A percentile compares a stretch with the other conserved stretches of the same genome.
phyloP scores from a whole-genome alignment of 805 yeast species.

The Alloascoidea africana region DNA sequence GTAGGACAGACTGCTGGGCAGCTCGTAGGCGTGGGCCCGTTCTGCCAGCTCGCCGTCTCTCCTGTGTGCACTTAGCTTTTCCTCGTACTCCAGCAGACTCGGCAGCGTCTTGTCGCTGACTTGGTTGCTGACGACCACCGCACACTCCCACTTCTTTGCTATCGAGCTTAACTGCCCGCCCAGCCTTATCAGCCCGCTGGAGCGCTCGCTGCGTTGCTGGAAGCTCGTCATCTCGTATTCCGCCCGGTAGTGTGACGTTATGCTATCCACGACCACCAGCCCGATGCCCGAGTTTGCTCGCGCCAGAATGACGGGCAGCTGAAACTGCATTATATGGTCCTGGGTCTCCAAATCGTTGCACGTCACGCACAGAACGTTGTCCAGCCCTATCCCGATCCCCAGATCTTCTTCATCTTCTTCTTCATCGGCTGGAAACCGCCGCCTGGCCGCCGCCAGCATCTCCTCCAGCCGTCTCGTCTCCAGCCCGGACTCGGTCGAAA shows the following conservation, averaged over 20 bases:
- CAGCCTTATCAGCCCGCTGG: slow-evolving; percentile 21
- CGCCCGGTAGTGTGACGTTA: slow-evolving; percentile 63
- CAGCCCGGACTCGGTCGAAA: slow-evolving; percentile 64
- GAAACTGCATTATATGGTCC: slow-evolving; percentile 56
- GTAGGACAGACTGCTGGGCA: background rate
- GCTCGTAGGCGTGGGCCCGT: background rate
- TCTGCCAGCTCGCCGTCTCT: slow-evolving; percentile 6
- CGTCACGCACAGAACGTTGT: slow-evolving; percentile 33
- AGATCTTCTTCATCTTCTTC: no score
- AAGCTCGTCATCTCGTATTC: slow-evolving; percentile 33
- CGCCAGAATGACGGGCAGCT: slow-evolving; percentile 43
- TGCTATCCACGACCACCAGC: slow-evolving; percentile 62
- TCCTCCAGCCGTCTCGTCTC: slow-evolving; percentile 52
- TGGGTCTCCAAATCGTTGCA: slow-evolving; percentile 60
- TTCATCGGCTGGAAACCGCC: slow-evolving; percentile 7
- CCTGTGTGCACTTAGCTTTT: slow-evolving; percentile 11
- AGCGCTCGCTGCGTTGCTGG: slow-evolving; percentile 25
- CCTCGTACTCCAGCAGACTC: slow-evolving; percentile 3
- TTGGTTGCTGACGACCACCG: slow-evolving; percentile 67
- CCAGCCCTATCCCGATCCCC: slow-evolving; percentile 22
- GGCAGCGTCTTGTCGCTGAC: slow-evolving; percentile 44
- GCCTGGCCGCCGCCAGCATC: slow-evolving; percentile 20
- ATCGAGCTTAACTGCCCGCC: slow-evolving; percentile 32
- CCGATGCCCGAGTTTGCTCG: slow-evolving; percentile 25
- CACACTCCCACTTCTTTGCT: slow-evolving; percentile 32